A percentile compares a stretch with the other conserved stretches of the same genome.
These are phyloP conservation scores for Xylariales sp. DNA, from an alignment of 2,329 filamentous ascomycete genomes.

Conservation along the genomic window DNA sequence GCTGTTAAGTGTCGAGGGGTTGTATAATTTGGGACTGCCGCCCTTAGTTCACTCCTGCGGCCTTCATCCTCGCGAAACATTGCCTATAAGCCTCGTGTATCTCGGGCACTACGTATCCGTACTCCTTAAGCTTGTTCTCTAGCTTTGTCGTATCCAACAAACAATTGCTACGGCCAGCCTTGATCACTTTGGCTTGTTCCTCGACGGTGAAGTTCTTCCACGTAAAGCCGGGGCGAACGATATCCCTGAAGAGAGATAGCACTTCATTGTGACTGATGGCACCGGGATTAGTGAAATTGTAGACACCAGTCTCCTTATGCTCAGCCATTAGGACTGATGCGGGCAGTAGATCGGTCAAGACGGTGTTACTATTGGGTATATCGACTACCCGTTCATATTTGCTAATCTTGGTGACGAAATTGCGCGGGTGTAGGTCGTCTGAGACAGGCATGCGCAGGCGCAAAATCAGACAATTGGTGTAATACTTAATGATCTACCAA, in stretches of 20 bases:
- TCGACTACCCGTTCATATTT: slow-evolving; percentile 74
- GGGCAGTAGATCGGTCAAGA: slow-evolving; percentile 73
- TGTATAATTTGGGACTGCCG: background rate
- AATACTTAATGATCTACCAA: slow-evolving; percentile 69
- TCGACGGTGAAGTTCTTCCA: slow-evolving; percentile 76
- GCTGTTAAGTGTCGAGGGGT: background rate
- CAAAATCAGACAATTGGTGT: slow-evolving; percentile 71
- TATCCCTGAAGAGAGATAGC: slow-evolving; percentile 70
- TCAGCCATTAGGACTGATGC: slow-evolving; percentile 70
- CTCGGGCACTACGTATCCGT: slow-evolving; percentile 68
- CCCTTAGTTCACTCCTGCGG: slow-evolving; percentile 61
- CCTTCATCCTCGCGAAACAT: slow-evolving; percentile 74
- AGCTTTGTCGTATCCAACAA: slow-evolving; percentile 72
- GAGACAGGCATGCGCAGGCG: slow-evolving; percentile 77
- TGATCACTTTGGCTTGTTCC: slow-evolving; percentile 75
- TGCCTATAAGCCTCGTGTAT: slow-evolving; percentile 69
- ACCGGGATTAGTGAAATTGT: slow-evolving; percentile 78
- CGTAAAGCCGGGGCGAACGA: slow-evolving; percentile 68
- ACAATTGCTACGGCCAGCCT: slow-evolving; percentile 75
- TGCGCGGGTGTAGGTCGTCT: slow-evolving; percentile 73
- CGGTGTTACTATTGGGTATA: slow-evolving; percentile 75
- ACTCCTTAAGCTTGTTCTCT: slow-evolving; percentile 68
- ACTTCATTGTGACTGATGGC: slow-evolving; percentile 79
- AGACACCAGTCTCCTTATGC: slow-evolving; percentile 71
- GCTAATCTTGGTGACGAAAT: slow-evolving; percentile 76